phyloP scores from a whole-genome alignment of 345 rosid species.

The Camelina sativa region DNA sequence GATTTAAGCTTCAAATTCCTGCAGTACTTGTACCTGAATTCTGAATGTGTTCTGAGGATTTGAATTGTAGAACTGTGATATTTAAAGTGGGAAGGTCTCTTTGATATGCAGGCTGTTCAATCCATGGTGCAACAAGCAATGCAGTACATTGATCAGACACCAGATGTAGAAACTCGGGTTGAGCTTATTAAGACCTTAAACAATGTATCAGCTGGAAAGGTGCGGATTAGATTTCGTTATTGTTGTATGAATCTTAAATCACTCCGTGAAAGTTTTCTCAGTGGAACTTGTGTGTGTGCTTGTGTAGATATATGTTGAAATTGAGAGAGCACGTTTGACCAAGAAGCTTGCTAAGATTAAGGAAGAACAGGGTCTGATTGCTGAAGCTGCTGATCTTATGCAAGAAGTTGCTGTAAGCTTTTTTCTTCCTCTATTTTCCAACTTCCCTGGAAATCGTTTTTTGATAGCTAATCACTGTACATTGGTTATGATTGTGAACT shows the following conservation, averaged over 20 bases:
- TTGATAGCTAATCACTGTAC: neutral
- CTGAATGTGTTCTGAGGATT: neutral
- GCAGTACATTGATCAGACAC: slow-evolving; percentile 92
- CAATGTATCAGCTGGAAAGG: slow-evolving; percentile 94
- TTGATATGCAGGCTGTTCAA: slow-evolving; percentile 84
- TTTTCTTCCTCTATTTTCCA: slow-evolving; percentile 5
- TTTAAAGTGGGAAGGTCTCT: slow-evolving; percentile 1
- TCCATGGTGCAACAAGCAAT: slow-evolving; percentile 99
- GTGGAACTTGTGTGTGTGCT: slow-evolving; percentile 3
- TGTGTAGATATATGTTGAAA: slow-evolving; percentile 83
- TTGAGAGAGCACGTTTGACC: slow-evolving; percentile 90
- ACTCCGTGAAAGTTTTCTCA: neutral
- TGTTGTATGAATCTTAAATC: neutral
- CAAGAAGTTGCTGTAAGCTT: slow-evolving; percentile 98
- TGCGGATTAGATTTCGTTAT: slow-evolving; percentile 26
- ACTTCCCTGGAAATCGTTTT: neutral
- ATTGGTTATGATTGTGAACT: slow-evolving; percentile 19
- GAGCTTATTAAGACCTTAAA: slow-evolving; percentile 88
- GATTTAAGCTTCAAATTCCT: neutral
- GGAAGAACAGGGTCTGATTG: slow-evolving; percentile 84
- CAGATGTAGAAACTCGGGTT: slow-evolving; percentile 83
- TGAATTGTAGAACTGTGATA: neutral
- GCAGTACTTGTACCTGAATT: too few species aligned
- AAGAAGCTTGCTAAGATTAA: slow-evolving; percentile 90
- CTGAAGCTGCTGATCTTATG: slow-evolving; percentile 98